Conservation (phyloP, 768 basidiomycete genomes). For the Porphyrellus cyaneotinctus region DNA sequence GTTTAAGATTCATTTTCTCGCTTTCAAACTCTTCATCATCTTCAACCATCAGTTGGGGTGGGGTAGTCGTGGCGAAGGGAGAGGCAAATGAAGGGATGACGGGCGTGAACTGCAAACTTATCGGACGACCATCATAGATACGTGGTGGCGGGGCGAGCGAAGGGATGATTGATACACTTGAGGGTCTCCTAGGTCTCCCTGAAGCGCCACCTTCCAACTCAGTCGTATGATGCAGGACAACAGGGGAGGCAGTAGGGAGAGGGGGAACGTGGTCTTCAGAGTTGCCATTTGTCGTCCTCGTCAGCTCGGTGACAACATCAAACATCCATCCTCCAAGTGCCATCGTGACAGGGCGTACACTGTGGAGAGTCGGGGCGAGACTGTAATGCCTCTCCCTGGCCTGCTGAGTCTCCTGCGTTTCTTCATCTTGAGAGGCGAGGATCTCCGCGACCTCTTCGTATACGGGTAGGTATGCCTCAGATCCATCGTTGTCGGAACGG, state of each 20-base stretch:
- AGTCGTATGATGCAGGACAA: constrained; percentile 19
- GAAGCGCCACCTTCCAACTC: constrained; percentile 22
- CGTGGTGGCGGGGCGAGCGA: constrained; percentile 27
- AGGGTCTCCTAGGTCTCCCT: constrained; percentile 20
- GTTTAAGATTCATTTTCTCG: constrained; percentile 42
- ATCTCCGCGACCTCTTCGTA: constrained; percentile 44
- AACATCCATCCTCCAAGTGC: constrained; percentile 78
- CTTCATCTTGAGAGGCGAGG: constrained; percentile 43
- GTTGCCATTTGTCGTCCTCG: constrained; percentile 26
- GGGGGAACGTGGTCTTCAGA: constrained; percentile 9
- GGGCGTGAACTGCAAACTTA: constrained; percentile 68
- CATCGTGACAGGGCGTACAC: constrained; percentile 50
- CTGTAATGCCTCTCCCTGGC: constrained; percentile 40
- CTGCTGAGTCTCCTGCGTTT: constrained; percentile 26
- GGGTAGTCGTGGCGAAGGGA: constrained; percentile 11
- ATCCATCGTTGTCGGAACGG: constrained; percentile 39
- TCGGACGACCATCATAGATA: constrained; percentile 27
- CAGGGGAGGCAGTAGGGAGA: constrained; percentile 15
- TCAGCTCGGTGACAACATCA: constrained; percentile 68
- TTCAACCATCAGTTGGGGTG: constrained; percentile 24
- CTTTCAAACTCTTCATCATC: constrained; percentile 41
- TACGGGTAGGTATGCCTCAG: constrained; percentile 25
- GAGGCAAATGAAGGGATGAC: constrained; percentile 41
- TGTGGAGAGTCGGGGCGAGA: constrained; percentile 31
- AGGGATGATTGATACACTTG: constrained; percentile 38